These are phyloP conservation scores for Russula griseocarnosa DNA, from an alignment of 768 basidiomycete genomes.

Conservation along the genomic window DNA sequence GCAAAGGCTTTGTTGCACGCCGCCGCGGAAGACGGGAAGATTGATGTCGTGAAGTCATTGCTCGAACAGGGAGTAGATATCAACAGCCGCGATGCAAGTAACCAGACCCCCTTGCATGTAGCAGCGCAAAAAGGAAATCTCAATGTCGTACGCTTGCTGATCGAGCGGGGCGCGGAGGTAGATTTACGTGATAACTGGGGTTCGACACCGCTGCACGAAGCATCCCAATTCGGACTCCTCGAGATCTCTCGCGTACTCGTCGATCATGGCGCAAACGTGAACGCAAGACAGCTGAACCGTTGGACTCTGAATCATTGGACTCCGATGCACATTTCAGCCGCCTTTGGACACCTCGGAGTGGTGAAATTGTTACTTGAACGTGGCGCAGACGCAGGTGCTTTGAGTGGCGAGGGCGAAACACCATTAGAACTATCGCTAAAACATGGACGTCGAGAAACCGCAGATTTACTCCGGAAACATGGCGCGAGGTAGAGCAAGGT, in stretches of 20 bases:
- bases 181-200: not conserved
- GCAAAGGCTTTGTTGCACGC: not conserved
- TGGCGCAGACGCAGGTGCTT: not conserved
- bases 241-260: constrained; percentile 2
- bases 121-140: not conserved
- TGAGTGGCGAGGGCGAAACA: not conserved
- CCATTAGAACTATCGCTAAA: not conserved
- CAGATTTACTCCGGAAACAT: not conserved
- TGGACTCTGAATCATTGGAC: constrained; percentile 8
- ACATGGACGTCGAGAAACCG: not conserved
- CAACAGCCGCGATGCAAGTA: not conserved
- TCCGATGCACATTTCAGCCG: constrained; percentile 1
- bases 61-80: not conserved
- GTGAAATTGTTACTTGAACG: not conserved
- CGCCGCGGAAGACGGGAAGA: not conserved
- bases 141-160: not conserved
- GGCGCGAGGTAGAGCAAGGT: not conserved
- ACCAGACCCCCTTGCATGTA: not conserved
- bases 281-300: not conserved
- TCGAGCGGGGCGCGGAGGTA: constrained; percentile 4
- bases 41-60: not conserved
- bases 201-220: constrained; percentile 2
- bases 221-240: not conserved
- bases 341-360: not conserved
- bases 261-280: not conserved